Percentiles rank a stretch among this genome's conserved stretches.
Evolutionary conservation across 2,329 filamentous ascomycete genomes (phyloP).

Genomic region (Penicillium sp.): DNA sequence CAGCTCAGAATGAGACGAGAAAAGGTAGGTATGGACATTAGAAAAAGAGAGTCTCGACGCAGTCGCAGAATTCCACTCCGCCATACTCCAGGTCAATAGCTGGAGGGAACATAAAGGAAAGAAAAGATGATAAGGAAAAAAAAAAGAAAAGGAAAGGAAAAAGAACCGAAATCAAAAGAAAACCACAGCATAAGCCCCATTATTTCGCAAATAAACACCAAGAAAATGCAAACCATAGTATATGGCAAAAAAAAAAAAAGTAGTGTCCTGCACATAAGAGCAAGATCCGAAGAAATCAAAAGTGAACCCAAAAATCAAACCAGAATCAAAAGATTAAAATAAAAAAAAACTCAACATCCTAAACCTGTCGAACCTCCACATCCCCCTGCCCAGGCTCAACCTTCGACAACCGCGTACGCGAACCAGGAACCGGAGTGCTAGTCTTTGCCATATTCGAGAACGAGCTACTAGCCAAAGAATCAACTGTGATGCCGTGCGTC

Average conservation of each 20-base stretch:
- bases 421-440: conserved; percentile 3
- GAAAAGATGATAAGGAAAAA: neutral
- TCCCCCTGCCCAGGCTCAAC: conserved; percentile 16
- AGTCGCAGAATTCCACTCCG: neutral
- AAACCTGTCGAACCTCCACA: conserved; percentile 30
- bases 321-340: neutral
- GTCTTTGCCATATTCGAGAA: conserved; percentile 25
- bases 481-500: conserved; percentile 14
- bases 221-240: conserved; percentile 7
- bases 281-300: neutral
- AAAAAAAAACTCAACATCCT: neutral
- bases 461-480: conserved; percentile 32
- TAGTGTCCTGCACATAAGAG: neutral
- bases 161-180: neutral
- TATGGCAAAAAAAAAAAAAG: neutral
- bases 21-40: neutral
- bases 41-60: neutral
- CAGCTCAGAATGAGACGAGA: neutral
- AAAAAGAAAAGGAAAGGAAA: too few species aligned
- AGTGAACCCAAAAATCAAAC: neutral
- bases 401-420: conserved; percentile 28
- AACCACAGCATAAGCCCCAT: neutral
- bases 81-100: neutral
- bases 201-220: conserved; percentile 2
- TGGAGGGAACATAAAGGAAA: neutral